Percentiles rank a stretch among this genome's conserved stretches.
These are phyloP conservation scores for Amaranthus cruentus DNA, from an alignment of 148 eudicot species.

Conservation along the genomic window DNA sequence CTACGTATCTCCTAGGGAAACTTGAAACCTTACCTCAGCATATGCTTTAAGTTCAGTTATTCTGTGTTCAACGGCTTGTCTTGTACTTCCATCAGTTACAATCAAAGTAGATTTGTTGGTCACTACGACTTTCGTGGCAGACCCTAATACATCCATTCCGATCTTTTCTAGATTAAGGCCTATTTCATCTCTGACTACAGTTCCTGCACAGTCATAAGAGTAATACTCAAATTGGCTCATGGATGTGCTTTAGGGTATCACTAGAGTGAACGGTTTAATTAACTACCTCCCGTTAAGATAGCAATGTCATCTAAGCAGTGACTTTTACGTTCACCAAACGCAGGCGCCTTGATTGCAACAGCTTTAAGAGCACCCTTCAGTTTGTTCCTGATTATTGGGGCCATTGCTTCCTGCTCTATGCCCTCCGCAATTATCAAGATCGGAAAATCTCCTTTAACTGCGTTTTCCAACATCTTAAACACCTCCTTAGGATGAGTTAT, in stretches of 20 bases:
- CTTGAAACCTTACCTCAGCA: conserved; percentile 50
- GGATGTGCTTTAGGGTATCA: not conserved
- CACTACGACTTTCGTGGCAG: conserved; percentile 63
- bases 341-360: conserved; percentile 90
- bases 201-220: conserved; percentile 40
- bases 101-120: conserved; percentile 77
- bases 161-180: conserved; percentile 74
- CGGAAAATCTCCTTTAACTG: conserved; percentile 64
- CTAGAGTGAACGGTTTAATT: not conserved
- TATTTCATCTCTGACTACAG: conserved; percentile 72
- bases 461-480: conserved; percentile 64
- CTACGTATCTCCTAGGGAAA: not conserved
- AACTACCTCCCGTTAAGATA: conserved; percentile 66
- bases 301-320: conserved; percentile 83
- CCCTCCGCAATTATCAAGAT: conserved; percentile 75
- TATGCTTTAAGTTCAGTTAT: conserved; percentile 61
- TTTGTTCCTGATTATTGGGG: conserved; percentile 73
- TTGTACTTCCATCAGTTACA: conserved; percentile 85
- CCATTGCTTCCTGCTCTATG: conserved; percentile 81
- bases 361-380: conserved; percentile 73
- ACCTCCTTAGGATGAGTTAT: conserved; percentile 71
- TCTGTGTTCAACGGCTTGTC: conserved; percentile 53
- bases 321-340: conserved; percentile 84
- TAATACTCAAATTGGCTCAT: not conserved
- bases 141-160: conserved; percentile 56